Conservation (phyloP, 495 filamentous ascomycete genomes). For the Aspergillus egyptiacus region DNA sequence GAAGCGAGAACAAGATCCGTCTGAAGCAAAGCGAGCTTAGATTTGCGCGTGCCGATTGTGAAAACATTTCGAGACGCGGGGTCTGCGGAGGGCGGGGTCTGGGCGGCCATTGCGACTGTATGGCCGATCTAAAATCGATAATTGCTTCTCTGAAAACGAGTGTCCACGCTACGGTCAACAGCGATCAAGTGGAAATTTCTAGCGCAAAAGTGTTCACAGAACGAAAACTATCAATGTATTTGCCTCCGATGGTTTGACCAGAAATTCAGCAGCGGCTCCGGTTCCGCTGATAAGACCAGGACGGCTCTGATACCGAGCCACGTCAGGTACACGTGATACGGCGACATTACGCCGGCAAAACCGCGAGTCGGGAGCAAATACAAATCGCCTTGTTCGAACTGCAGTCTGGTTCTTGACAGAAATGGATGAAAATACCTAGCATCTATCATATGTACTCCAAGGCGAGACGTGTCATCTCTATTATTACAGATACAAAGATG, state of each 20-base stretch:
- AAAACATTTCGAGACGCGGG: constrained; percentile 39
- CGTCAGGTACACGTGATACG: constrained; percentile 1
- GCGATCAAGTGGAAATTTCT: neutral
- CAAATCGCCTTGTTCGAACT: neutral
- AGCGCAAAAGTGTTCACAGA: neutral
- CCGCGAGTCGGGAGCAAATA: neutral
- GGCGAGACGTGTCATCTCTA: too few species aligned
- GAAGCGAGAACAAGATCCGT: constrained; percentile 61
- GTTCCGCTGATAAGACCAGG: constrained; percentile 2
- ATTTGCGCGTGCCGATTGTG: constrained; percentile 77
- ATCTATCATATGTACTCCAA: too few species aligned
- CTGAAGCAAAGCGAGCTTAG: constrained; percentile 78
- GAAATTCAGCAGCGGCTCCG: neutral
- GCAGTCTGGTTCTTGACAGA: too few species aligned
- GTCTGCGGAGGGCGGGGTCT: constrained; percentile 22
- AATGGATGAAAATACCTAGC: too few species aligned
- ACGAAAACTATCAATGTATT: neutral
- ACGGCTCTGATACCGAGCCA: constrained; percentile 2
- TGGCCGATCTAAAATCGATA: too few species aligned
- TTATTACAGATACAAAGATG: too few species aligned
- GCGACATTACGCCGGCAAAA: neutral
- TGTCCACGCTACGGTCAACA: neutral
- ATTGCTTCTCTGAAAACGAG: neutral
- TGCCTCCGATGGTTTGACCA: neutral
- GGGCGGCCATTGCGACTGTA: constrained; percentile 26